Evolutionary conservation across 2,329 filamentous ascomycete species (phyloP).

Genomic region (Fusarium circinatum): DNA sequence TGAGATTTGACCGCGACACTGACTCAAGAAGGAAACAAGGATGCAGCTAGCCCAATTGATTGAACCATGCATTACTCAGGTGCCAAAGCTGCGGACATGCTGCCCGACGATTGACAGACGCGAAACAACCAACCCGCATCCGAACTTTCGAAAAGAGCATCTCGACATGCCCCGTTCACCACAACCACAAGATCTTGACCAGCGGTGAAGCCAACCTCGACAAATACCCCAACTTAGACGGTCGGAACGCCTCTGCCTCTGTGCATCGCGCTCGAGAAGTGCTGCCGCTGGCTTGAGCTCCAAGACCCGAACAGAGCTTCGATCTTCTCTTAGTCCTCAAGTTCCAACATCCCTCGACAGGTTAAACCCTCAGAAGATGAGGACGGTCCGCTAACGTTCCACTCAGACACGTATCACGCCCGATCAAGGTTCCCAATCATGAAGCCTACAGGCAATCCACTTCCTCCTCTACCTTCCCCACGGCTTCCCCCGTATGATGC

Average conservation of each 20-base stretch:
- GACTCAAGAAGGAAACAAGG: not conserved
- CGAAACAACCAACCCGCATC: not conserved
- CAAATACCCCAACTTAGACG: not conserved
- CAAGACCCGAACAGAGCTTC: not conserved
- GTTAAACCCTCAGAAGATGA: not conserved
- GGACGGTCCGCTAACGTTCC: not conserved
- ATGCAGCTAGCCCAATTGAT: not conserved
- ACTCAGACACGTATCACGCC: not conserved
- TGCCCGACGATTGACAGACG: not conserved
- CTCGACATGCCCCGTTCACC: not conserved
- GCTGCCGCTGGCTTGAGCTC: not conserved
- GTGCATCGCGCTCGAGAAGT: not conserved
- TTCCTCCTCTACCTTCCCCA: not conserved
- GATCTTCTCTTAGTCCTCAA: not conserved
- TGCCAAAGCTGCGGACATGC: not conserved
- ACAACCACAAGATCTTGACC: not conserved
- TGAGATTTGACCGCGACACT: not conserved
- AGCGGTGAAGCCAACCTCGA: not conserved
- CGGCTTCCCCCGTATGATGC: not conserved
- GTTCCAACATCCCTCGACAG: not conserved
- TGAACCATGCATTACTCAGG: not conserved
- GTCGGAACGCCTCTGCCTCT: not conserved
- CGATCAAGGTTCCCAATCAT: not conserved
- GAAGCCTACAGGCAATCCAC: not conserved
- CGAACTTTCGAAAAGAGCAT: not conserved